These are phyloP conservation scores for Monosporascus sp. DNA, from an alignment of 2,329 filamentous ascomycete species.

Conservation along the genomic window DNA sequence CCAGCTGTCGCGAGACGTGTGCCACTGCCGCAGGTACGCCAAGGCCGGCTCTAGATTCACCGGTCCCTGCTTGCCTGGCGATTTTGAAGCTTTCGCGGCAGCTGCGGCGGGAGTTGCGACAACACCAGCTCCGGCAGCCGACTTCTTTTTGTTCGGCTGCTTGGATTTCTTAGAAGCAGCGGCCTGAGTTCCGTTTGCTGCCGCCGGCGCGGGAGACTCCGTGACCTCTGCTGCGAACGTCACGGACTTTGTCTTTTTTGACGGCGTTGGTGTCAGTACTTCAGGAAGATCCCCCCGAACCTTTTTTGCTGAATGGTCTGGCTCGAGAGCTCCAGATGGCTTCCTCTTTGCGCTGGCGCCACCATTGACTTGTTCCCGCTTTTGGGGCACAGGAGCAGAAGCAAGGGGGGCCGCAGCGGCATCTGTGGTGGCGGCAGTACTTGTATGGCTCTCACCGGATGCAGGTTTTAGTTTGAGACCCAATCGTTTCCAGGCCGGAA, in stretches of 20 bases:
- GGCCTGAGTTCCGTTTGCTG: conserved; percentile 14
- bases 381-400: conserved; percentile 15
- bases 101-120: conserved; percentile 18
- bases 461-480: conserved; percentile 54
- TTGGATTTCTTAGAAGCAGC: conserved; percentile 26
- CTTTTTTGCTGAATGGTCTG: conserved; percentile 26
- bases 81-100: conserved; percentile 14
- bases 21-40: conserved; percentile 72
- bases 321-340: conserved; percentile 24
- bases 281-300: conserved; percentile 22
- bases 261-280: conserved; percentile 26
- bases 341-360: conserved; percentile 25
- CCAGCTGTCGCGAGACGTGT: conserved; percentile 66
- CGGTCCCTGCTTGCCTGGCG: conserved; percentile 25
- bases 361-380: conserved; percentile 7
- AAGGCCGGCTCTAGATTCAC: conserved; percentile 59
- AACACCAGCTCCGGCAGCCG: conserved; percentile 10
- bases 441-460: conserved; percentile 26
- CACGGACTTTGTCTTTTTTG: conserved; percentile 45
- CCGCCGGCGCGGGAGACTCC: conserved; percentile 11
- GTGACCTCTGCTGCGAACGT: conserved; percentile 30
- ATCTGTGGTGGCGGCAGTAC: conserved; percentile 21
- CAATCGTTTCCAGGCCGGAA: conserved; percentile 58
- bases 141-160: conserved; percentile 30
- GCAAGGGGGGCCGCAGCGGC: conserved; percentile 10